Evolutionary conservation across 495 filamentous ascomycete genomes (phyloP).

Genomic region (Hypomontagnella monticulosa): DNA sequence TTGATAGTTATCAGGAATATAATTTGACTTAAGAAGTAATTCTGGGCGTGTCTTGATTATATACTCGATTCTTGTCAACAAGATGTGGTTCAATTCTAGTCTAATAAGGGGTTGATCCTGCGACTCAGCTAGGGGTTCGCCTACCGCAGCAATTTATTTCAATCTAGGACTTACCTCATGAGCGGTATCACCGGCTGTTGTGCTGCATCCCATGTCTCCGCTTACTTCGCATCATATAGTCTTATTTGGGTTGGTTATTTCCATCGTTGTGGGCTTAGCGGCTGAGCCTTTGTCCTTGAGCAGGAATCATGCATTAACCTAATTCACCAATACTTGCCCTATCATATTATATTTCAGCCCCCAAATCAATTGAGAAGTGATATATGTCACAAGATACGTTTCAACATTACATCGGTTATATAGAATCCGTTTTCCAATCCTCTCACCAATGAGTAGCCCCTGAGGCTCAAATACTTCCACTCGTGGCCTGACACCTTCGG

Average conservation of each 20-base stretch:
- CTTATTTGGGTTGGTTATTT: neutral
- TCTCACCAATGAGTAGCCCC: too few species aligned
- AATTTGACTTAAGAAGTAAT: too few species aligned
- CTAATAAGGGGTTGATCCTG: neutral
- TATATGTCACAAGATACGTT: too few species aligned
- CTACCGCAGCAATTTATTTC: neutral
- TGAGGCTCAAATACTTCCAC: slow-evolving; percentile 5
- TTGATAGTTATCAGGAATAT: neutral
- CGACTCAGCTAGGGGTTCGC: neutral
- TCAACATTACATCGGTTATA: too few species aligned
- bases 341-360: neutral
- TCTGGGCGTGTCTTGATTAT: neutral
- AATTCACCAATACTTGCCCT: neutral
- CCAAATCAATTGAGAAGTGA: too few species aligned
- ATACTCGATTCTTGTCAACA: neutral
- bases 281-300: neutral
- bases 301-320: neutral
- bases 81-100: neutral
- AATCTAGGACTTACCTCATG: too few species aligned
- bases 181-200: neutral
- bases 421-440: too few species aligned
- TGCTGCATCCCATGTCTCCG: neutral
- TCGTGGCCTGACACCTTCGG: slow-evolving; percentile 7
- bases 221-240: neutral
- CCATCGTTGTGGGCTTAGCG: slow-evolving; percentile 1